Conservation (phyloP, 371 early-diverging fungal species). For the Mortierella sp. region DNA sequence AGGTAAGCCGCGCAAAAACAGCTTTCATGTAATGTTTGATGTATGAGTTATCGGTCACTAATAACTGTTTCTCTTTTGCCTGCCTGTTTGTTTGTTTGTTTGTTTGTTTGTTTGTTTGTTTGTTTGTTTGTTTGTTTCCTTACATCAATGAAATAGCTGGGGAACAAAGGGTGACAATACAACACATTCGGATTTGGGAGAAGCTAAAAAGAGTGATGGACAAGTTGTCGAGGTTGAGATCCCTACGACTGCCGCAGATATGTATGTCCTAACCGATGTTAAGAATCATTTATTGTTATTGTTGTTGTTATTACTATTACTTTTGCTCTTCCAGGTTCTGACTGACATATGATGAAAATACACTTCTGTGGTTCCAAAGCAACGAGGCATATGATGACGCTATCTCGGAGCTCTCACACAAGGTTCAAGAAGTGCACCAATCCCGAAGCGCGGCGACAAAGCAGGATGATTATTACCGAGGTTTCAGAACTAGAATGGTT, state of each 20-base stretch:
- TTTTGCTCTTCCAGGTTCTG: neutral
- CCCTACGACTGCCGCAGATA: constrained; percentile 74
- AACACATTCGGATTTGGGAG: constrained; percentile 53
- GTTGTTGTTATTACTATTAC: neutral
- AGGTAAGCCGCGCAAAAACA: constrained; percentile 56
- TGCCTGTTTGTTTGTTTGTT: neutral
- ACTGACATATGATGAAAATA: neutral
- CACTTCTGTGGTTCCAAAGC: constrained; percentile 11
- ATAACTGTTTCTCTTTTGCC: neutral
- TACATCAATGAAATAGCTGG: constrained; percentile 70
- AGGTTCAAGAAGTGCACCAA: constrained; percentile 64
- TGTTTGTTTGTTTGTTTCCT: neutral
- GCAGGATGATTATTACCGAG: constrained; percentile 88
- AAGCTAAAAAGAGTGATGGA: constrained; percentile 65
- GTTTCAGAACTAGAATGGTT: constrained; percentile 86
- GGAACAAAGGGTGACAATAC: constrained; percentile 92
- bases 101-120: neutral
- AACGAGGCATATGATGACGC: constrained; percentile 81
- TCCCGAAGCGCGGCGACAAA: constrained; percentile 82
- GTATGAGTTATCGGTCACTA: neutral
- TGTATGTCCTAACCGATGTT: constrained; percentile 38
- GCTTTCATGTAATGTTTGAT: neutral
- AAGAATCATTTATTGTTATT: too few species aligned
- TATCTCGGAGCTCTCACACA: constrained; percentile 63
- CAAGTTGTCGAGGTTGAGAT: constrained; percentile 77